phyloP scores from a whole-genome alignment of 352 stramenopile species.

The Phytophthora idaei region DNA sequence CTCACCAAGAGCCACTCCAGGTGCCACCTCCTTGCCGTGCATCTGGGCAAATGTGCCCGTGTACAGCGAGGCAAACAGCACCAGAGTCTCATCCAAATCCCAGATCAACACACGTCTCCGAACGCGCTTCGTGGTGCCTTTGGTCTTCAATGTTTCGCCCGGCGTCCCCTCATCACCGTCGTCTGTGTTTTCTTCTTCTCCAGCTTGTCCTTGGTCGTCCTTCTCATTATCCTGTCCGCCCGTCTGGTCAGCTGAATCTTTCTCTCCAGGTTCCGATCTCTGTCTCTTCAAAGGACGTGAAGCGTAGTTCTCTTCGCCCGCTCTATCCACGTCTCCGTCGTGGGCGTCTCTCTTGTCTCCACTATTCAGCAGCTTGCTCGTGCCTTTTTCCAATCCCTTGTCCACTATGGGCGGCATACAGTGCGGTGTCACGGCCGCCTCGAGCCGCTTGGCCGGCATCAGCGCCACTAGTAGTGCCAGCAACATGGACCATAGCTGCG shows the following conservation, averaged over 20 bases:
- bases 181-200: slow-evolving; percentile 12
- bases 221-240: background rate
- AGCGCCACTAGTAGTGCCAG: slow-evolving; percentile 25
- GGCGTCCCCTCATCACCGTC: slow-evolving; percentile 9
- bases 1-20: slow-evolving; percentile 69
- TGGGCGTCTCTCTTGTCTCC: slow-evolving; percentile 22
- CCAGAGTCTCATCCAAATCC: slow-evolving; percentile 84
- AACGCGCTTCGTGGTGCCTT: slow-evolving; percentile 1
- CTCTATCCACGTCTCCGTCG: slow-evolving; percentile 14
- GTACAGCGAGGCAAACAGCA: slow-evolving; percentile 84
- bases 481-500: slow-evolving; percentile 20
- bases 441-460: slow-evolving; percentile 27
- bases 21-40: slow-evolving; percentile 62
- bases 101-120: slow-evolving; percentile 75
- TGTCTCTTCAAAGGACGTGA: slow-evolving; percentile 47
- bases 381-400: slow-evolving; percentile 10
- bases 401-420: background rate
- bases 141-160: background rate
- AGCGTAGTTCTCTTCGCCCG: slow-evolving; percentile 25
- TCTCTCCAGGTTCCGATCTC: slow-evolving; percentile 21
- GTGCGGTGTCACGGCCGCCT: slow-evolving; percentile 13
- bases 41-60: slow-evolving; percentile 69
- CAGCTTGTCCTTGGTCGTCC: slow-evolving; percentile 2
- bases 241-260: background rate
- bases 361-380: slow-evolving; percentile 14